Evolutionary conservation across 306 rosid species (phyloP).

Genomic region (Prinsepia uniflora): DNA sequence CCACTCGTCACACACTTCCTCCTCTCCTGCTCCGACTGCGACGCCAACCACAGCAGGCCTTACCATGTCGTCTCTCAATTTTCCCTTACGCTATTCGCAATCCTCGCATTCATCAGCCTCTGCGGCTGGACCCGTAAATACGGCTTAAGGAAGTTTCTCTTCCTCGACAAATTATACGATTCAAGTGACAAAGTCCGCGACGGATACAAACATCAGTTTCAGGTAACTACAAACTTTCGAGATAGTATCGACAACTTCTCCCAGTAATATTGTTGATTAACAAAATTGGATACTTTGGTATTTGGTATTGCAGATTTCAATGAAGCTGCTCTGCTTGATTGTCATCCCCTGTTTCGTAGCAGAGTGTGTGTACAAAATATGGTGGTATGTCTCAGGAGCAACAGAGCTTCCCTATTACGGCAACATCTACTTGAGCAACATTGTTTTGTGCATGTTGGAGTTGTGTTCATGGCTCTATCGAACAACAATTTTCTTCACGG

Average conservation of each 20-base stretch:
- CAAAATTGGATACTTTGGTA: not conserved
- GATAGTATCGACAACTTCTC: no score
- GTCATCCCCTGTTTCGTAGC: conserved; percentile 56
- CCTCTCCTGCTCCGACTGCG: conserved; percentile 63
- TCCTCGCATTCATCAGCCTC: conserved; percentile 54
- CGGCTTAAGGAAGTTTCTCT: conserved; percentile 63
- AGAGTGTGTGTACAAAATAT: conserved; percentile 68
- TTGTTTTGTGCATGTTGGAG: conserved; percentile 52
- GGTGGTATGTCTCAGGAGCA: conserved; percentile 84
- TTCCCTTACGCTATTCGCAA: conserved; percentile 51
- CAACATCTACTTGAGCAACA: conserved; percentile 46
- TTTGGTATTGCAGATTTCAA: conserved; percentile 53
- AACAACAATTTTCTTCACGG: conserved; percentile 56
- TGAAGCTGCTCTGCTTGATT: conserved; percentile 49
- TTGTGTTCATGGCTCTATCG: conserved; percentile 79
- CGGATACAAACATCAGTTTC: conserved; percentile 52
- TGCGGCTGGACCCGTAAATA: conserved; percentile 53
- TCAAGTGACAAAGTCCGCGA: conserved; percentile 52
- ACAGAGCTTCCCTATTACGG: conserved; percentile 62
- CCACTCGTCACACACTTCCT: conserved; percentile 63
- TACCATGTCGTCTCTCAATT: conserved; percentile 64
- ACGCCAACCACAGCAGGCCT: conserved; percentile 62
- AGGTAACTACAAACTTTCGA: conserved; percentile 30
- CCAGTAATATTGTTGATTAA: no score
- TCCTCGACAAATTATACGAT: conserved; percentile 55